Percentiles rank a stretch among this genome's conserved stretches.
Conservation (phyloP, 768 basidiomycete species). For the Cyathus striatus region DNA sequence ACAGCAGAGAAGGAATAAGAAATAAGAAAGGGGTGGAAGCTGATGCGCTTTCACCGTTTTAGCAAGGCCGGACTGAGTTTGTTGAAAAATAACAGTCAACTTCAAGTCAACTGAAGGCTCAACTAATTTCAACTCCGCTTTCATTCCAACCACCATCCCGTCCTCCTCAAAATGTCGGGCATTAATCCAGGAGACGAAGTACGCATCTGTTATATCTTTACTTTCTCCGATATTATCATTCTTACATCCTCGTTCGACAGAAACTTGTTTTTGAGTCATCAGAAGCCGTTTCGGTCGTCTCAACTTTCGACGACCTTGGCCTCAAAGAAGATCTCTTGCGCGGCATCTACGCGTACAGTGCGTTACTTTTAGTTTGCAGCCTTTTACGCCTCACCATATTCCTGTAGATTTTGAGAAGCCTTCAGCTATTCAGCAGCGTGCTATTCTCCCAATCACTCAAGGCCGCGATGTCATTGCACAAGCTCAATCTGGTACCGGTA, state of each 20-base stretch:
- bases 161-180: slow-evolving; percentile 61
- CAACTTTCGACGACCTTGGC: slow-evolving; percentile 85
- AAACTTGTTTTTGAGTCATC: slow-evolving; percentile 97
- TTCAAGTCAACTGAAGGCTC: no score
- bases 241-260: slow-evolving; percentile 24
- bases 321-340: slow-evolving; percentile 94
- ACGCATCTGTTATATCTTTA: slow-evolving; percentile 16
- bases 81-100: background rate
- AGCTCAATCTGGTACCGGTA: slow-evolving; percentile 98
- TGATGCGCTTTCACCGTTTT: no score
- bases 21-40: no score
- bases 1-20: background rate
- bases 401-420: slow-evolving; percentile 87
- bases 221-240: slow-evolving; percentile 6
- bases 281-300: slow-evolving; percentile 84
- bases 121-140: slow-evolving; percentile 66
- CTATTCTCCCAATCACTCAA: slow-evolving; percentile 93
- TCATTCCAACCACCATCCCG: slow-evolving; percentile 31
- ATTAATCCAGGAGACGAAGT: slow-evolving; percentile 87
- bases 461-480: slow-evolving; percentile 98
- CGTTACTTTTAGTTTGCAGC: slow-evolving; percentile 16
- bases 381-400: slow-evolving; percentile 1
- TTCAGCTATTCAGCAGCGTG: slow-evolving; percentile 97
- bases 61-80: background rate
- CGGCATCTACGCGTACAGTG: slow-evolving; percentile 98